Percentiles rank a stretch among this genome's conserved stretches.
phyloP scores from a whole-genome alignment of 1,139 yeast genomes.

The Geotrichum aggregatum region DNA sequence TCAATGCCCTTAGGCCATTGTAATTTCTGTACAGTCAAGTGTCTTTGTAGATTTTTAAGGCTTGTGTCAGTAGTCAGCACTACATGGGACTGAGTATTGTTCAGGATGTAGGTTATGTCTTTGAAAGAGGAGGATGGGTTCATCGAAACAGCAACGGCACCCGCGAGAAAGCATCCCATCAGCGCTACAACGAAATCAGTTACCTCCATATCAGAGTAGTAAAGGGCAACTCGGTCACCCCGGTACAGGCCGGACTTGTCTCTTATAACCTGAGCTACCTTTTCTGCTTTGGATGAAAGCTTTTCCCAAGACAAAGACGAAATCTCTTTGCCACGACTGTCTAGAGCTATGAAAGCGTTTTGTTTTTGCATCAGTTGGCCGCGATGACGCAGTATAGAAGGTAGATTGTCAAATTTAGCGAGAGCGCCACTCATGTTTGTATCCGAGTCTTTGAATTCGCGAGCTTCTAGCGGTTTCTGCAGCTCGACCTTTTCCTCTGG shows the following conservation, averaged over 20 bases:
- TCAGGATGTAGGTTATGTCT: conserved; percentile 69
- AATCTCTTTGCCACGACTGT: conserved; percentile 75
- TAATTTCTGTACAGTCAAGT: conserved; percentile 45
- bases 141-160: conserved; percentile 90
- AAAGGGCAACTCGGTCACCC: conserved; percentile 76
- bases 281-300: conserved; percentile 74
- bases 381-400: conserved; percentile 68
- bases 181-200: conserved; percentile 81
- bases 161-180: conserved; percentile 89
- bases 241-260: conserved; percentile 70
- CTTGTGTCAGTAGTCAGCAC: conserved; percentile 79
- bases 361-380: conserved; percentile 64
- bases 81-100: conserved; percentile 69
- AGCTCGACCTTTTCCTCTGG: conserved; percentile 27
- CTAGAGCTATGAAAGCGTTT: conserved; percentile 68
- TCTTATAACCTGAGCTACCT: conserved; percentile 79
- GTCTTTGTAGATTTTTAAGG: conserved; percentile 62
- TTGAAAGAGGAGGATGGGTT: conserved; percentile 63
- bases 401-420: conserved; percentile 53
- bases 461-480: conserved; percentile 42
- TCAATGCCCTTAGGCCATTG: conserved; percentile 58
- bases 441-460: conserved; percentile 41
- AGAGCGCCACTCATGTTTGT: conserved; percentile 35
- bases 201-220: conserved; percentile 81
- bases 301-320: conserved; percentile 85